Base-by-base conservation (phyloP, 208 protist species). In the Acanthamoeba polyphaga region DNA sequence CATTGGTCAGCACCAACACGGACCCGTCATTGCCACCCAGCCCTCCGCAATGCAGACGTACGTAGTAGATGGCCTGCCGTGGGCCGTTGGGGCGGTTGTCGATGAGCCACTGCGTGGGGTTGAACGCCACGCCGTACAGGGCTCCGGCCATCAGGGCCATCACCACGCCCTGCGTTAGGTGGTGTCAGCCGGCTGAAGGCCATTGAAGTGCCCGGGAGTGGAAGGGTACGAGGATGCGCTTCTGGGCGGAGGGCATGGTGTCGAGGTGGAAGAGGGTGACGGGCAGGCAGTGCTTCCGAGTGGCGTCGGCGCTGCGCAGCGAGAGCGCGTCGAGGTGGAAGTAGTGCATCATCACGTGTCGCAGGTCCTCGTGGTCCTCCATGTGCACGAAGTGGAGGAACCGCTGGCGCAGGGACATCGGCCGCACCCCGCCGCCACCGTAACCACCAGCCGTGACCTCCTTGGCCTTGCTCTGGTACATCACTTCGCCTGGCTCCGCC, bases 271-370 rank as follows among this genome's bases (percentile, higher is more conserved):
- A 84, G 17, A 84, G 43, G 46, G 74, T 84, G 74, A 84, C 27
- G 46, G 74, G 74, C 17, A 84, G 34, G 43, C 74, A 84, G 43
- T 84, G 74, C 74, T 32, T 84, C 0, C 24, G 46, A 3, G 8
- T 46, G 19, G 9, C 46, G 9, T 84, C 74, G 5, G 74, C 74
- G 6, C 10, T 7, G 24, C n/a, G 43, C 19, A 84, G 74, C 43
- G 43, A 46, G 4, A 84, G 43, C 12, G 74, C 34, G 43, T 84
- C 74, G 8, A 84, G 46, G 24, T 84, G 43, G 74, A 84, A 84
- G 74, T 84, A 84, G 46, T 84, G 74, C 74, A 84, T 84, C 74
- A 84, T 84, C 12, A 84, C 74, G 43, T 84, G 74, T 46, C 74
- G 74, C 34, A 84, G 12, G 46, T 84, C 74, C 13, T 84, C 43